These are phyloP conservation scores for Coccomyxa sp. DNA, from an alignment of 139 green algal species.

Conservation along the genomic window DNA sequence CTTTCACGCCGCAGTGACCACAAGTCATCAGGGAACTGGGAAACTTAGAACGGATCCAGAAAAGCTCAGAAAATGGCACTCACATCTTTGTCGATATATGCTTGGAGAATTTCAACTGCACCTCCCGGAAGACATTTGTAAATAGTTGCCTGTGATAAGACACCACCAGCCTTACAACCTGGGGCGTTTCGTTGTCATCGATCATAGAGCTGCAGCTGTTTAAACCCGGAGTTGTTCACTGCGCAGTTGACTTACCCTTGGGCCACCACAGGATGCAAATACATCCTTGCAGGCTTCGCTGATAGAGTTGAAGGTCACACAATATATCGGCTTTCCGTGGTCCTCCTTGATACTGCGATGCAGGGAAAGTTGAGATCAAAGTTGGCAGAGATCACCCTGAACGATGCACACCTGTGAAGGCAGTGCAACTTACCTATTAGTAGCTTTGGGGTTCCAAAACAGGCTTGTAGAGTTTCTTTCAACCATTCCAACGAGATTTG, in stretches of 20 bases:
- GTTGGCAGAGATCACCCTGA: background rate
- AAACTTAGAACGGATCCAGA: background rate
- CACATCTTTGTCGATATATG: conserved; percentile 56
- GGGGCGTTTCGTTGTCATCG: background rate
- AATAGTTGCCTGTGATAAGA: conserved; percentile 49
- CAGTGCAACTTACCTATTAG: background rate
- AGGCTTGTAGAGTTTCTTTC: background rate
- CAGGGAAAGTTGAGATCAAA: background rate
- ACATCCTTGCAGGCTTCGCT: conserved; percentile 39
- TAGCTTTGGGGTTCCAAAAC: background rate
- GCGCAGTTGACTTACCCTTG: conserved; percentile 29
- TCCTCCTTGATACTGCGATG: conserved; percentile 41
- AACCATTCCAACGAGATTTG: background rate
- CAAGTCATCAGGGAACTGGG: background rate
- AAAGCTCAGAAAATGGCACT: background rate
- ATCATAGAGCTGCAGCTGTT: background rate
- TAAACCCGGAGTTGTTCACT: background rate
- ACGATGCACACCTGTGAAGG: background rate
- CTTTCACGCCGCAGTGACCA: background rate
- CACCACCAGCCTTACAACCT: background rate
- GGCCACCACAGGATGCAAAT: conserved; percentile 52
- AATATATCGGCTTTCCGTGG: conserved; percentile 51
- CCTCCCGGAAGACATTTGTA: conserved; percentile 48
- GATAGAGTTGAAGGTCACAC: conserved; percentile 57
- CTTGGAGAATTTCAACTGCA: conserved; percentile 49